Conservation (phyloP, 805 yeast genomes). For the Lachancea nothofagi region DNA sequence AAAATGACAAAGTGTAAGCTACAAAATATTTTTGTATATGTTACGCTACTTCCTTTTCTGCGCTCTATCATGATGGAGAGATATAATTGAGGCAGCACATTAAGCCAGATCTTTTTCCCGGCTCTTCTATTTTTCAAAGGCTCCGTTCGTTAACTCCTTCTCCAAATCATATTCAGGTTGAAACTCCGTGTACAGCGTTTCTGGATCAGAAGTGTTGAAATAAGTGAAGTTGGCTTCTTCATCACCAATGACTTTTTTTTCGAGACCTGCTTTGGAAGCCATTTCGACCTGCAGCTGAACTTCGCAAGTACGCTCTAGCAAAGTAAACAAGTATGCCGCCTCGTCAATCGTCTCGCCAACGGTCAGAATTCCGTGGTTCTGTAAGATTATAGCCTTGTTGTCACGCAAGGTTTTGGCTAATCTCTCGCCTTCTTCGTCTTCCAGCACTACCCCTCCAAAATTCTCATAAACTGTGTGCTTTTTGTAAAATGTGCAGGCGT, state of each 20-base stretch:
- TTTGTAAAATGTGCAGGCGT: constrained; percentile 60
- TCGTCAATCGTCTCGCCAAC: constrained; percentile 65
- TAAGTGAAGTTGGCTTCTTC: constrained; percentile 63
- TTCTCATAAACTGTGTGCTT: constrained; percentile 58
- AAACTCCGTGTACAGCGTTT: constrained; percentile 61
- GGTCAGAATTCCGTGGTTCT: constrained; percentile 66
- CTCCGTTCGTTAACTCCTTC: constrained; percentile 20
- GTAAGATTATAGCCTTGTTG: constrained; percentile 53
- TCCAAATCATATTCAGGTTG: constrained; percentile 58
- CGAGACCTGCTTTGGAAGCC: constrained; percentile 38
- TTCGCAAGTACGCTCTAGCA: constrained; percentile 58
- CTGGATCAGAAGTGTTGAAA: constrained; percentile 55
- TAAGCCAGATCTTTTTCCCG: too few relatives aligned
- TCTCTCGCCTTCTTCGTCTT: constrained; percentile 52
- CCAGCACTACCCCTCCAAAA: constrained; percentile 75
- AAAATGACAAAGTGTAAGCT: too few relatives aligned
- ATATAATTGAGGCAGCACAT: too few relatives aligned
- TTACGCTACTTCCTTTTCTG: too few relatives aligned
- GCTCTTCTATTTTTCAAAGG: too few relatives aligned
- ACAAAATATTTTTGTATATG: too few relatives aligned
- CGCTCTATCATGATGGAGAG: too few relatives aligned
- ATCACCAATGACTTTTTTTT: constrained; percentile 43
- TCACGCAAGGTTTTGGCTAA: constrained; percentile 57
- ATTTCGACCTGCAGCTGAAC: constrained; percentile 60
- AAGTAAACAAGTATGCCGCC: constrained; percentile 58